Evolutionary conservation across 2,329 filamentous ascomycete genomes (phyloP).

Genomic region (Catunica adiposa): DNA sequence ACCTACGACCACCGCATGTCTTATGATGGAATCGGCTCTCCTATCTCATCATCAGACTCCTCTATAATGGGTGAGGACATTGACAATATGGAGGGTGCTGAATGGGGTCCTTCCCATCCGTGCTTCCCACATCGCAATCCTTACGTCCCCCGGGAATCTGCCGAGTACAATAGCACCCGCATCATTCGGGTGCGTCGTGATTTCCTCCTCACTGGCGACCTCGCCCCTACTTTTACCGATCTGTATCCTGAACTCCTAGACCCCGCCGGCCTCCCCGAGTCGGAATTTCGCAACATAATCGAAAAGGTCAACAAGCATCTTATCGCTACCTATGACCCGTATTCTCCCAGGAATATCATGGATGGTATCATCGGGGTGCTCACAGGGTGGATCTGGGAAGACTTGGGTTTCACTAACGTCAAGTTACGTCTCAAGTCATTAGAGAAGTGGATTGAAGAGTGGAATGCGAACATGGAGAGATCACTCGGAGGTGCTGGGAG

Average conservation of each 20-base stretch:
- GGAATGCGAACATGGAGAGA: slow-evolving; percentile 61
- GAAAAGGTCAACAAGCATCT: slow-evolving; percentile 68
- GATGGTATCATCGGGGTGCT: slow-evolving; percentile 65
- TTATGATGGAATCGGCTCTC: slow-evolving; percentile 31
- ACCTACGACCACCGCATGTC: slow-evolving; percentile 27
- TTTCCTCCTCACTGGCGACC: slow-evolving; percentile 77
- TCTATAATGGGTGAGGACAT: slow-evolving; percentile 49
- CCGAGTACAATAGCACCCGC: slow-evolving; percentile 60
- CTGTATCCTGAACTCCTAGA: slow-evolving; percentile 93
- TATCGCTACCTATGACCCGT: slow-evolving; percentile 64
- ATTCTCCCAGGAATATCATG: slow-evolving; percentile 56
- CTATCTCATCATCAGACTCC: slow-evolving; percentile 38
- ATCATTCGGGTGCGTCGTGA: slow-evolving; percentile 85
- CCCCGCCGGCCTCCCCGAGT: slow-evolving; percentile 62
- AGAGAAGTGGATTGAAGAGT: slow-evolving; percentile 70
- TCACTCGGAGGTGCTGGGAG: slow-evolving; percentile 34
- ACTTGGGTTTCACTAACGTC: slow-evolving; percentile 58
- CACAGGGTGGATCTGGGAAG: slow-evolving; percentile 92
- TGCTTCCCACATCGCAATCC: slow-evolving; percentile 90
- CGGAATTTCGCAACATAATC: slow-evolving; percentile 69
- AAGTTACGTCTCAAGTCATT: slow-evolving; percentile 55
- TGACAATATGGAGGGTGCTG: slow-evolving; percentile 50
- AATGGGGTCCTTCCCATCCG: slow-evolving; percentile 87
- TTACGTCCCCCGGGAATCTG: slow-evolving; percentile 64
- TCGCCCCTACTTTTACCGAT: slow-evolving; percentile 86